Conservation (phyloP, 352 stramenopile species). For the Pythium aphanidermatum region DNA sequence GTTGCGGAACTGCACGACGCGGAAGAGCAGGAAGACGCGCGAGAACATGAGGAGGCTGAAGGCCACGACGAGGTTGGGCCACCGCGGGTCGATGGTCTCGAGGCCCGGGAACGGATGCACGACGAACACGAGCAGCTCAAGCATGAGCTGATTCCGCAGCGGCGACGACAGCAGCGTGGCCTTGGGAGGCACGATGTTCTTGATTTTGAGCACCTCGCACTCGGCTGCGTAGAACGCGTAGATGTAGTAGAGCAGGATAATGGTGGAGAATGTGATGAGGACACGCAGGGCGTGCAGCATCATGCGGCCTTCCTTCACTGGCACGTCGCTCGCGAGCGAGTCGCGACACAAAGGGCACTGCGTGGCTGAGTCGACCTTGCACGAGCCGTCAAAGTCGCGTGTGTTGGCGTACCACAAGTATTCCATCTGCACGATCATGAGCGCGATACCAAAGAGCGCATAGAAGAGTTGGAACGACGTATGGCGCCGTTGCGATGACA, state of each 20-base stretch:
- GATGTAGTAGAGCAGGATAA: conserved; percentile 63
- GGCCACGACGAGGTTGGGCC: conserved; percentile 51
- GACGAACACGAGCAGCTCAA: conserved; percentile 44
- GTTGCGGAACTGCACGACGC: conserved; percentile 54
- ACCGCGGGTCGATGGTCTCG: conserved; percentile 51
- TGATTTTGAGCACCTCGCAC: conserved; percentile 74
- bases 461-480: conserved; percentile 69
- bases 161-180: conserved; percentile 57
- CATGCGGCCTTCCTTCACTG: conserved; percentile 47
- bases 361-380: conserved; percentile 21
- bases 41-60: conserved; percentile 58
- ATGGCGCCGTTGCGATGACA: conserved; percentile 36
- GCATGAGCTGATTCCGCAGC: conserved; percentile 32
- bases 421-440: conserved; percentile 76
- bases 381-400: conserved; percentile 24
- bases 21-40: conserved; percentile 42
- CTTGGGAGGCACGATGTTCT: conserved; percentile 70
- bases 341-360: conserved; percentile 37
- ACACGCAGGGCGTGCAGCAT: conserved; percentile 57
- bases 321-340: conserved; percentile 22
- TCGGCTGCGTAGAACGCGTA: conserved; percentile 60
- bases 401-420: conserved; percentile 70
- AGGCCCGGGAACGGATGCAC: conserved; percentile 70
- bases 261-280: conserved; percentile 60
- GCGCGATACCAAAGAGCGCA: conserved; percentile 47